Conservation (phyloP, 352 stramenopile genomes). For the Poterioochromonas sp. region DNA sequence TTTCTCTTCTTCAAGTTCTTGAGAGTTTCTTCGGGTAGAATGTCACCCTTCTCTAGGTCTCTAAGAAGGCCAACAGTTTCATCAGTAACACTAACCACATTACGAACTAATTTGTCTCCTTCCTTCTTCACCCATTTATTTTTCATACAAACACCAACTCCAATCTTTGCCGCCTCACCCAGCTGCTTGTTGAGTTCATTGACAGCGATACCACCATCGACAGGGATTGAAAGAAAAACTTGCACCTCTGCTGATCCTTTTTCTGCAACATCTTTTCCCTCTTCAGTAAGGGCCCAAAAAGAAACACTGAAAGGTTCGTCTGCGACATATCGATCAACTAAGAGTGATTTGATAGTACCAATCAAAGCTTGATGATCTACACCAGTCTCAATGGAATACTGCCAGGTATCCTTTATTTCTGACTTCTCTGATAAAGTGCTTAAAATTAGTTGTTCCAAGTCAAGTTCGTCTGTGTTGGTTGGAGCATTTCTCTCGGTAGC, state of each 20-base stretch:
- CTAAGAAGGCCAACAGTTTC: neutral
- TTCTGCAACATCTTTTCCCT: constrained; percentile 64
- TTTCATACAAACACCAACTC: constrained; percentile 91
- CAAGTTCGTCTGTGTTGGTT: neutral
- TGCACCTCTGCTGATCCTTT: constrained; percentile 63
- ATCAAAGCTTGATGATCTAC: constrained; percentile 83
- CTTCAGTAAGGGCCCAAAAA: constrained; percentile 83
- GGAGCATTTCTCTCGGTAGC: neutral
- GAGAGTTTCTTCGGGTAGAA: constrained; percentile 54
- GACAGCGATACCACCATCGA: constrained; percentile 52
- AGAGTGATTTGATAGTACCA: constrained; percentile 87
- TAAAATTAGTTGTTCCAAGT: neutral
- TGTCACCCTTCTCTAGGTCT: constrained; percentile 29
- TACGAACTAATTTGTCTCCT: constrained; percentile 44
- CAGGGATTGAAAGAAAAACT: constrained; percentile 30
- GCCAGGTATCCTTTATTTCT: constrained; percentile 64
- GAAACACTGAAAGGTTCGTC: constrained; percentile 63
- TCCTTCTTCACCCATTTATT: constrained; percentile 93
- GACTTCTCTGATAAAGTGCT: neutral
- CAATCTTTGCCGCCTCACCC: constrained; percentile 79
- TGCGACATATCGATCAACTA: constrained; percentile 78
- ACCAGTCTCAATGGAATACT: constrained; percentile 58
- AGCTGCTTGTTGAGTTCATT: constrained; percentile 67
- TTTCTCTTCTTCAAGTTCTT: constrained; percentile 72
- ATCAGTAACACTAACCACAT: neutral